These are phyloP conservation scores for Lichtheimia ramosa DNA, from an alignment of 371 early-diverging fungal genomes.

Conservation along the genomic window DNA sequence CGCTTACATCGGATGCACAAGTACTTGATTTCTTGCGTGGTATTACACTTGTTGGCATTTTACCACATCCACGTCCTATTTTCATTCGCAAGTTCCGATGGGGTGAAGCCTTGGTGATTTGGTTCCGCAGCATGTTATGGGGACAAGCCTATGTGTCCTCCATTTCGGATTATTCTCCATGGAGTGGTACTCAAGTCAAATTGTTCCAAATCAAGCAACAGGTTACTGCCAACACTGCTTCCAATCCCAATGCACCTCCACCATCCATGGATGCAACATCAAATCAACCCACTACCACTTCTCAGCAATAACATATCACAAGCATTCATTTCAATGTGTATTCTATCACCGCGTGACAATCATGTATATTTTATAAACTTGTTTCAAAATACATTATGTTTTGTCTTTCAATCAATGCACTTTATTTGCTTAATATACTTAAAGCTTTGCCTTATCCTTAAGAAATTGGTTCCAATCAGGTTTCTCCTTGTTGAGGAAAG, in stretches of 20 bases:
- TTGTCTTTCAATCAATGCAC: too few species aligned
- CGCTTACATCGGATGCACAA: conserved; percentile 33
- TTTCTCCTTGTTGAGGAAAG: conserved; percentile 55
- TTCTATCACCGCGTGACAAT: too few species aligned
- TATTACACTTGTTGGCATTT: conserved; percentile 38
- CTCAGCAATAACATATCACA: not conserved
- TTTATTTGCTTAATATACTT: conserved; percentile 1
- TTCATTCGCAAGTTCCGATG: conserved; percentile 54
- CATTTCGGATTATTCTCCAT: conserved; percentile 54
- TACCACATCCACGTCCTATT: conserved; percentile 41
- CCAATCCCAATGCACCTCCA: not conserved
- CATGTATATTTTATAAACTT: too few species aligned
- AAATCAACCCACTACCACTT: not conserved
- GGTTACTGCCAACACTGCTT: not conserved
- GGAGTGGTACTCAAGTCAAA: conserved; percentile 64
- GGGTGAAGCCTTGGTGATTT: conserved; percentile 60
- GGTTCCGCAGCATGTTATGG: conserved; percentile 71
- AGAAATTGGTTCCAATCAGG: conserved; percentile 60
- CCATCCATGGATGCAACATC: not conserved
- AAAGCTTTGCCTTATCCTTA: conserved; percentile 38
- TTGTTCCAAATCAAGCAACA: conserved; percentile 58
- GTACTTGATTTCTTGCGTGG: conserved; percentile 37
- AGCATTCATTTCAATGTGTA: too few species aligned
- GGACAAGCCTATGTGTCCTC: conserved; percentile 62
- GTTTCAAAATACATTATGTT: too few species aligned